Evolutionary conservation across 2,329 filamentous ascomycete genomes (phyloP).

Genomic region (Trichophyton equinum): DNA sequence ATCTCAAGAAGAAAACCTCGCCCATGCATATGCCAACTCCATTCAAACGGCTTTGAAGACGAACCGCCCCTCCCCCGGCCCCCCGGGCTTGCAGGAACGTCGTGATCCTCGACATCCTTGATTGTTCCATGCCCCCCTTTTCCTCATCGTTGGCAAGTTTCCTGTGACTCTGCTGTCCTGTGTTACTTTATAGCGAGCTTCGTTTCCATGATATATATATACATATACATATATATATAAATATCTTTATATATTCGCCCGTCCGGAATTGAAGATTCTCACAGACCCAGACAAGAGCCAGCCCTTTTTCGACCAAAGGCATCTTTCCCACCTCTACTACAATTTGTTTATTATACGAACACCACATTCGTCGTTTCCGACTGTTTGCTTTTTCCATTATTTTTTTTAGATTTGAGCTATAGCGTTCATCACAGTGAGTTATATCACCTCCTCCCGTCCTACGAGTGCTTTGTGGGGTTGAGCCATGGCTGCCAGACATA

Average conservation of each 20-base stretch:
- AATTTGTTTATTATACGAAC: background rate
- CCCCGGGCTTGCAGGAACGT: constrained; percentile 9
- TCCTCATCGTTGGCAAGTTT: background rate
- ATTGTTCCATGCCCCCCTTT: constrained; percentile 2
- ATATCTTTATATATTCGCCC: background rate
- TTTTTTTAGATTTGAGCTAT: background rate
- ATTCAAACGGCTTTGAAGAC: constrained; percentile 27
- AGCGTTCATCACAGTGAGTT: constrained; percentile 1
- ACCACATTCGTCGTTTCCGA: background rate
- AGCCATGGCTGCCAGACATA: background rate
- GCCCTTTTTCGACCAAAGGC: background rate
- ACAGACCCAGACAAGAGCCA: background rate
- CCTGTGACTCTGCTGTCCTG: constrained; percentile 1
- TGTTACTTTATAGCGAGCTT: constrained; percentile 5
- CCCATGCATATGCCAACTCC: constrained; percentile 24
- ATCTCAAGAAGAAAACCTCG: constrained; percentile 30
- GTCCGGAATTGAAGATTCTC: background rate
- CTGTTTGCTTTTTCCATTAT: background rate
- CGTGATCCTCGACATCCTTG: constrained; percentile 6
- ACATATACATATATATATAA: background rate
- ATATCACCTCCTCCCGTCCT: background rate
- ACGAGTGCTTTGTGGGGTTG: background rate
- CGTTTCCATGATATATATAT: constrained; percentile 2
- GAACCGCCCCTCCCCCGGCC: constrained; percentile 15
- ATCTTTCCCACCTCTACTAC: background rate